phyloP scores from a whole-genome alignment of 1,139 yeast genomes.

The Geotrichum carabidarum region DNA sequence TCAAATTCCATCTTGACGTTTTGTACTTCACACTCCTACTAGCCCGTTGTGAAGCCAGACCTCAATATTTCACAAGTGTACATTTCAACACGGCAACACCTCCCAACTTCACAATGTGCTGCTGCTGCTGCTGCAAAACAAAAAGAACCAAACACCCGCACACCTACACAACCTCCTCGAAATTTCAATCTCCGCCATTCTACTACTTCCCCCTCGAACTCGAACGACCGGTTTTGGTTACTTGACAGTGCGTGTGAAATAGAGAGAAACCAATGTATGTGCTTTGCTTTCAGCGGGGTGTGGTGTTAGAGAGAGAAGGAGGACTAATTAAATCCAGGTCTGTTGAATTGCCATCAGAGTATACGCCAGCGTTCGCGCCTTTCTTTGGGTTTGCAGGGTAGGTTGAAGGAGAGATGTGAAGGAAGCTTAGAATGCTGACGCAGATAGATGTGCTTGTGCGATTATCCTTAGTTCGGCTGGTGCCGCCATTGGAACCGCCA shows the following conservation, averaged over 20 bases:
- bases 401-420: slow-evolving; percentile 22
- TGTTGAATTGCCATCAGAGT: slow-evolving; percentile 39
- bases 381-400: slow-evolving; percentile 89
- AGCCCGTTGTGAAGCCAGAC: too few relatives aligned
- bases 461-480: slow-evolving; percentile 89
- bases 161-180: too few relatives aligned
- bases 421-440: neutral
- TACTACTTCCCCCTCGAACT: too few relatives aligned
- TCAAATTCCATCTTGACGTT: too few relatives aligned
- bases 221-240: too few relatives aligned
- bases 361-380: slow-evolving; percentile 84
- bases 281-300: too few relatives aligned
- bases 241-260: too few relatives aligned
- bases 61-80: neutral
- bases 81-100: neutral
- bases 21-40: too few relatives aligned
- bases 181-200: too few relatives aligned
- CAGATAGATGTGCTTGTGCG: slow-evolving; percentile 69
- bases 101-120: neutral
- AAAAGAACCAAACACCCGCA: neutral
- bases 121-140: neutral
- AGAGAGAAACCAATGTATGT: too few relatives aligned
- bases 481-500: slow-evolving; percentile 99
- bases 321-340: slow-evolving; percentile 11
- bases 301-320: too few relatives aligned